Evolutionary conservation across 1,284 basidiomycete species (phyloP).

Genomic region (Pseudozyma hubeiensis): DNA sequence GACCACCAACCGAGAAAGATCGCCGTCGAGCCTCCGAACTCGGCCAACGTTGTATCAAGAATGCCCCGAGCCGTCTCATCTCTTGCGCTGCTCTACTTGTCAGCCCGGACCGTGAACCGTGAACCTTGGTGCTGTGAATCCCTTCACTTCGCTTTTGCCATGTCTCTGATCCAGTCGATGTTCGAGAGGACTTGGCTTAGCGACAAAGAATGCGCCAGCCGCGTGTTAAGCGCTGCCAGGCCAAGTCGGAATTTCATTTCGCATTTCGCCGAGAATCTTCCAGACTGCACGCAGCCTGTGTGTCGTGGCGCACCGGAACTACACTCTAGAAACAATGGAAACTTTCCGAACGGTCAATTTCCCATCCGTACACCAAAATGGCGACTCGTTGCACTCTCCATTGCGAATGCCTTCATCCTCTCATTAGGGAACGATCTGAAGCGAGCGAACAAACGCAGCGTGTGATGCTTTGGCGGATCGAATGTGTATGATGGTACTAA

Average conservation of each 20-base stretch:
- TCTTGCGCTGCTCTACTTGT: background rate
- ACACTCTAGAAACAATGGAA: conserved; percentile 7
- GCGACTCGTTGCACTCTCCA: too few relatives aligned
- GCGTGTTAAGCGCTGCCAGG: background rate
- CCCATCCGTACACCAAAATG: background rate
- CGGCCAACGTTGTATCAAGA: conserved; percentile 13
- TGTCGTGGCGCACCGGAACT: too few relatives aligned
- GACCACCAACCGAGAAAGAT: background rate
- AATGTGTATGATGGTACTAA: too few relatives aligned
- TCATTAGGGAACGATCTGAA: too few relatives aligned
- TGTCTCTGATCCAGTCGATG: too few relatives aligned
- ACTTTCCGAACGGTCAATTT: conserved; percentile 39
- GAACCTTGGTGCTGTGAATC: too few relatives aligned
- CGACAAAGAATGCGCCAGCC: too few relatives aligned
- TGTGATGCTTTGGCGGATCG: too few relatives aligned
- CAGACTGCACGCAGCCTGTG: background rate
- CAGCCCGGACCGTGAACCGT: conserved; percentile 12
- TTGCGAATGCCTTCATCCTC: too few relatives aligned
- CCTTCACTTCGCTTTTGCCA: too few relatives aligned
- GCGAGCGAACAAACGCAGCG: too few relatives aligned
- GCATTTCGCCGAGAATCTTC: conserved; percentile 24
- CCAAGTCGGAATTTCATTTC: conserved; percentile 7
- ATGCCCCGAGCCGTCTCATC: conserved; percentile 15
- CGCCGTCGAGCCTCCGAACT: conserved; percentile 28
- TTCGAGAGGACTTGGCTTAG: too few relatives aligned